Evolutionary conservation across 2,329 filamentous ascomycete genomes (phyloP).

Genomic region (Penicillium griseofulvum): DNA sequence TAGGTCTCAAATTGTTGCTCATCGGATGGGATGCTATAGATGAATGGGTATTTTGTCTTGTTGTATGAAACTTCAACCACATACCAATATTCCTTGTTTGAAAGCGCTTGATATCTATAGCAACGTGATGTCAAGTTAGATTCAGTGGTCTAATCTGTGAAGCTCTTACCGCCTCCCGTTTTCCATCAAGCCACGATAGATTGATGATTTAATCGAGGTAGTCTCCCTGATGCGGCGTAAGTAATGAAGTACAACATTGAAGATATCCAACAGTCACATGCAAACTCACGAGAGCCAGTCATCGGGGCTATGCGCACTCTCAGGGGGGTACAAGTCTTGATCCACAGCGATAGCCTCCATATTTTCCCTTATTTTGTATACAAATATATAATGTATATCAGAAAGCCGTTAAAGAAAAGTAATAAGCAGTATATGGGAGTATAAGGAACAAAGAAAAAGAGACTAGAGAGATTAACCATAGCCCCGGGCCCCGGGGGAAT

Average conservation of each 20-base stretch:
- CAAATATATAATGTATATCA: neutral
- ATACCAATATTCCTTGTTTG: slow-evolving; percentile 5
- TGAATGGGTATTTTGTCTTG: neutral
- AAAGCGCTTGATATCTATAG: slow-evolving; percentile 6
- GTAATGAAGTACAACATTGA: neutral
- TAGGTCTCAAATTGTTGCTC: slow-evolving; percentile 9
- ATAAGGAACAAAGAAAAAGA: neutral
- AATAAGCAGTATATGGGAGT: too few species aligned
- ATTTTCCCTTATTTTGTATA: neutral
- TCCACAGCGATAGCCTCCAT: slow-evolving; percentile 1
- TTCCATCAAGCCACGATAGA: slow-evolving; percentile 7
- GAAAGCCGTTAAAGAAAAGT: neutral
- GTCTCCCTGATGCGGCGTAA: neutral
- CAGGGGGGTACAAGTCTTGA: neutral
- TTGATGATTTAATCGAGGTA: slow-evolving; percentile 4
- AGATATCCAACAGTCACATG: neutral
- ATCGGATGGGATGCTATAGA: slow-evolving; percentile 4
- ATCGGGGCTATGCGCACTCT: neutral
- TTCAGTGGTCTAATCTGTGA: neutral
- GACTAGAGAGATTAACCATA: neutral
- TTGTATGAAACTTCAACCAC: neutral
- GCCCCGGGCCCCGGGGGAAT: too few species aligned
- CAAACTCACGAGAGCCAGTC: slow-evolving; percentile 10
- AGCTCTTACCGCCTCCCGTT: slow-evolving; percentile 4
- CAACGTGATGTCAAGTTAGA: neutral